Conservation (phyloP, 345 rosid species). For the Turritis glabra region DNA sequence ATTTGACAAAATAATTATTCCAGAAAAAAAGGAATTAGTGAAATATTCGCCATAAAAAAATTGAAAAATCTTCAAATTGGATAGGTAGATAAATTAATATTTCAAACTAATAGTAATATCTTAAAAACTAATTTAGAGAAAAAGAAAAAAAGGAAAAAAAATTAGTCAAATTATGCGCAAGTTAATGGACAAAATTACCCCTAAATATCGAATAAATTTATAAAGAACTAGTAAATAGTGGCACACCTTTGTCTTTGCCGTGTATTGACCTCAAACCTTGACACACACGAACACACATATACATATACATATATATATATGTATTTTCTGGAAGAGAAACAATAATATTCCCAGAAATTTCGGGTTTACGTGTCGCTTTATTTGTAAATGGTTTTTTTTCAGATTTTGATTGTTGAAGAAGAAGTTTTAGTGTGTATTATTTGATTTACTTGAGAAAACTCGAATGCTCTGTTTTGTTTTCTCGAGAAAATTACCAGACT, state of each 20-base stretch:
- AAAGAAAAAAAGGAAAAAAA: neutral
- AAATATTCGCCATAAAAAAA: neutral
- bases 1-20: neutral
- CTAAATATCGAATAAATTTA: slow-evolving; percentile 2
- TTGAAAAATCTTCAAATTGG: neutral
- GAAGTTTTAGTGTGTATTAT: neutral
- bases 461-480: slow-evolving; percentile 38
- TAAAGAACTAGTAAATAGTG: slow-evolving; percentile 19
- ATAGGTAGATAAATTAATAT: neutral
- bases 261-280: slow-evolving; percentile 44
- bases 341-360: slow-evolving; percentile 38
- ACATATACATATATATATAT: neutral
- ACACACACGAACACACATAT: slow-evolving; percentile 8
- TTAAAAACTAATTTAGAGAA: neutral
- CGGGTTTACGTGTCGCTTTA: slow-evolving; percentile 32
- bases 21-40: neutral
- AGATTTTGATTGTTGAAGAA: neutral
- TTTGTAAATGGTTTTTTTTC: neutral
- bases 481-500: slow-evolving; percentile 28
- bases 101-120: neutral
- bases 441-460: slow-evolving; percentile 24
- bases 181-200: slow-evolving; percentile 24
- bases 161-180: slow-evolving; percentile 34
- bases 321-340: neutral
- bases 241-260: slow-evolving; percentile 42